Evolutionary conservation across 106 monocot species (phyloP).

Genomic region (Acorus gramineus): DNA sequence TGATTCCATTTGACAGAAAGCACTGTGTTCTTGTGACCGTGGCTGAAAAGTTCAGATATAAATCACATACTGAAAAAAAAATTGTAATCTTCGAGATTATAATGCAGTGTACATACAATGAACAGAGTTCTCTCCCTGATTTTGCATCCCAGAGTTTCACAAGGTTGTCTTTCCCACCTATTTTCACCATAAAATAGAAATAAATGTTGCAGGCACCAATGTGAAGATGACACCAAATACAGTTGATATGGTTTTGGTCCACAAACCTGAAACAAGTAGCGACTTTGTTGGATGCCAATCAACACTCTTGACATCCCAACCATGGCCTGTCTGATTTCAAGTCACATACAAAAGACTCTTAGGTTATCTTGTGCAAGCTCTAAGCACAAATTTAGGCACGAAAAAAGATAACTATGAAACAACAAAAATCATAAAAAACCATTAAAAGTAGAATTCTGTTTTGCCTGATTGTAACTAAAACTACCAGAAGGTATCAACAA

Average conservation of each 20-base stretch:
- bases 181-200: conserved; percentile 1
- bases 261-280: conserved; percentile 81
- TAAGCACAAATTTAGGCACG: conserved; percentile 1
- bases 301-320: conserved; percentile 98
- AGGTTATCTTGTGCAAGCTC: conserved; percentile 23
- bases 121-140: conserved; percentile 75
- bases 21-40: conserved; percentile 98
- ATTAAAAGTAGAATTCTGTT: too few species aligned
- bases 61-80: background rate
- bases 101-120: conserved; percentile 45
- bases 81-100: background rate
- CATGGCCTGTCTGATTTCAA: conserved; percentile 91
- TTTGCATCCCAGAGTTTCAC: conserved; percentile 99
- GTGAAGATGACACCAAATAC: background rate
- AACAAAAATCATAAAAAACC: too few species aligned
- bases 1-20: conserved; percentile 99
- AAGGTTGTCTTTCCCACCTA: conserved; percentile 98
- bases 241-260: background rate
- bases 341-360: conserved; percentile 26
- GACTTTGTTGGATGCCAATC: conserved; percentile 98
- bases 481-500: too few species aligned
- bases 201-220: background rate
- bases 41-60: conserved; percentile 39
- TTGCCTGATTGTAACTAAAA: too few species aligned
- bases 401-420: too few species aligned